Evolutionary conservation across 306 rosid genomes (phyloP), one percentile per base, ranked within the genome.

Genomic region (Trifolium pratense): DNA sequence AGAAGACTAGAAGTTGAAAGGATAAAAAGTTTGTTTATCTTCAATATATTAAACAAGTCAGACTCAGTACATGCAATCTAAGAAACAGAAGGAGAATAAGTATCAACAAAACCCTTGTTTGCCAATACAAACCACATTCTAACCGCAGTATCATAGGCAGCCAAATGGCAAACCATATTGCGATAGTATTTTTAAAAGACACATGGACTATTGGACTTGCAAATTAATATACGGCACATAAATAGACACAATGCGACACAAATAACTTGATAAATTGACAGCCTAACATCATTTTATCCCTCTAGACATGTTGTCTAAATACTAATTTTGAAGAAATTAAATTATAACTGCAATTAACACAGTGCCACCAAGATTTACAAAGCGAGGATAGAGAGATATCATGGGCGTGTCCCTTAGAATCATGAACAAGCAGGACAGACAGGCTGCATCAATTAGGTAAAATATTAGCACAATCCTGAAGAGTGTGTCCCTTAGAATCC

Each of bases 161-260:
- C 36, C 61, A 49, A 42, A 74, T 32, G 37, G 67, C 67, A 66
- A 66, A 34, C 57, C 37, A 68, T 26, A 48, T 10, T 29, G 79
- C 40, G 49, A 63, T 21, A 39, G 83, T 68, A 68, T 20, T 74
- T 74, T 68, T 29, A 55, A 42, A 17, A 51, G 62, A n/a, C 53
- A 68, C 52, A n/a, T n/a, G n/a, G n/a, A n/a, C n/a, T n/a, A n/a
- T 8, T 58, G 48, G 18, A 31, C 34, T 74, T 16, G 63, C 58
- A 39, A 29, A 29, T 34, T 71, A 63, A 52, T 25, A 45, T 23
- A 56, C 6, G 37, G 46, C 75, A 73, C 48, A 45, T 62, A 66
- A 57, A 57, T 15, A 60, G 48, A 56, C 18, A 34, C 55, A 66
- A 66, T 34, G 48, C 69, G 5, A 7, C 40, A 32, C 74, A 79